Evolutionary conservation across 257 asterid genomes (phyloP), one percentile per base, ranked within the genome.

Genomic region (Solanum lycopersicoides): DNA sequence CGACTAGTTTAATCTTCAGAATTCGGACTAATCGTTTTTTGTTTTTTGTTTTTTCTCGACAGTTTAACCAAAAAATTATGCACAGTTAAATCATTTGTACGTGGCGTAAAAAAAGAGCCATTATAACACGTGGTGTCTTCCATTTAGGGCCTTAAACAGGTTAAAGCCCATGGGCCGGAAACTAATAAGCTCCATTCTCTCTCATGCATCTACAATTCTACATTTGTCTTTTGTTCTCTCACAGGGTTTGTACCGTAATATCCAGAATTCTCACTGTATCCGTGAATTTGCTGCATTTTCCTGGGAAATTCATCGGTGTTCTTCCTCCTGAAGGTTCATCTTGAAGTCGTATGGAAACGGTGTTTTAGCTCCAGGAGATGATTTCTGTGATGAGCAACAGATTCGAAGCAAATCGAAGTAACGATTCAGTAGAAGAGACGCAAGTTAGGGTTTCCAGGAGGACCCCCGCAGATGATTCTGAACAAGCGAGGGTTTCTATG

Each of bases 321-420:
- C 23, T 41, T 76, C 59, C 6, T 23, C 53, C 82, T 3, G 16
- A 23, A 76, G 60, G 83, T 25, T n/a, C 66, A 21, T 82, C 50
- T 47, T 47, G 20, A 30, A 32, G 18, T 50, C 30, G 85, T 82
- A 82, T 82, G 45, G 85, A 50, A 50, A 9, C 6, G 85, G 66
- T 50, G 32, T 50, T 59, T 50, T 50, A 82, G 45, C 44, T 73
- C 83, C 84, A 59, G 53, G 87, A 83, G 86, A 87, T 90, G 86
- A 42, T 89, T 77, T 88, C 88, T 86, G 90, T 90, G 90, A 90
- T 90, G 89, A 87, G 85, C 89, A 83, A 86, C 86, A 88, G 74
- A 47, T 86, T 73, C 82, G 92, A 90, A 83, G 75, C 89, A 56
- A 85, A 45, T 76, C 89, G 86, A 37, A 89, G 28, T 16, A 75